These are phyloP conservation scores for Eucalyptus sp. DNA, from an alignment of 345 rosid species.

Conservation along the genomic window DNA sequence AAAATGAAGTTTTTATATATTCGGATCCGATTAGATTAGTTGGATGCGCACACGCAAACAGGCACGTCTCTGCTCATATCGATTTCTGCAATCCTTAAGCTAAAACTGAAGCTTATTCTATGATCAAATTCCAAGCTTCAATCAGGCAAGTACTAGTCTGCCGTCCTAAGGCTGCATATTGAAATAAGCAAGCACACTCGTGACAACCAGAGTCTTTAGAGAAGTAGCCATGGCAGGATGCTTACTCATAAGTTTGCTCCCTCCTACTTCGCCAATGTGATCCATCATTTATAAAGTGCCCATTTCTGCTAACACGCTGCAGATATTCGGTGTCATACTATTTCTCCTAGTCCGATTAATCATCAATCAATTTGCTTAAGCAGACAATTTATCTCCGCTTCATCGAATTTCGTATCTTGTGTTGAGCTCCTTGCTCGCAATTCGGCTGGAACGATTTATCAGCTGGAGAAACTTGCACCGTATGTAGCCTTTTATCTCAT, in stretches of 20 bases:
- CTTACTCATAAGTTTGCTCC: neutral
- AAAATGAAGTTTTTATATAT: neutral
- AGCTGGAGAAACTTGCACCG: neutral
- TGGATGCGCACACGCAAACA: neutral
- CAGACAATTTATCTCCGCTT: neutral
- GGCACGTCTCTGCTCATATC: neutral
- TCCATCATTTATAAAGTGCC: neutral
- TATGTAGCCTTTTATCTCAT: neutral
- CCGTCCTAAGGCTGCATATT: neutral
- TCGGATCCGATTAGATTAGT: neutral
- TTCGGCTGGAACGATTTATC: neutral
- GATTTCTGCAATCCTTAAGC: neutral
- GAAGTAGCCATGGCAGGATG: neutral
- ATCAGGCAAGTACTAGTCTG: neutral
- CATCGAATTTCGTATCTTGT: neutral
- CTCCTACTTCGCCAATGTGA: neutral
- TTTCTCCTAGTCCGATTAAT: neutral
- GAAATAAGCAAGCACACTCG: neutral
- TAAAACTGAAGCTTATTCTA: neutral
- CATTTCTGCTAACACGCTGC: neutral
- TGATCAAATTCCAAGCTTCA: neutral
- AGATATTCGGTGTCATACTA: too few species aligned
- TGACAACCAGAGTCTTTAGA: neutral
- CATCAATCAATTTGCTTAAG: neutral
- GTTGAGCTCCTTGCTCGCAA: neutral